Evolutionary conservation across 139 green algal species (phyloP).

Genomic region (Coccomyxa sp.): DNA sequence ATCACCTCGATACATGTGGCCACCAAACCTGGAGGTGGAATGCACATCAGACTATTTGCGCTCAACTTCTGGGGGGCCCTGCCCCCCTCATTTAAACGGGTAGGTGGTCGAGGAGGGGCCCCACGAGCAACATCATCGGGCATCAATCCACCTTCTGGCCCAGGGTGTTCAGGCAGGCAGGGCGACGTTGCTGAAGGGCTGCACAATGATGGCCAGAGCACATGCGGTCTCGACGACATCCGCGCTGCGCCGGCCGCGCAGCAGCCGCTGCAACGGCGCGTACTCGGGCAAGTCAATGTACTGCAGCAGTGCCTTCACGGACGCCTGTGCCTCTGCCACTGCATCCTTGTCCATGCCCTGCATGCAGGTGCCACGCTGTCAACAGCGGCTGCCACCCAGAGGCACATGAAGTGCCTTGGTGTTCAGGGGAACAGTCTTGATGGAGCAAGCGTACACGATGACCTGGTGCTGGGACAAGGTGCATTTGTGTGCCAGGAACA

Average conservation of each 20-base stretch:
- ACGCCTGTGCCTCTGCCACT: neutral
- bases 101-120: no score
- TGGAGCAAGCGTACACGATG: neutral
- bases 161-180: no score
- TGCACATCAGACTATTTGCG: no score
- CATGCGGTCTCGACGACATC: neutral
- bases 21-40: no score
- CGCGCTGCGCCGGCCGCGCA: neutral
- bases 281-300: neutral
- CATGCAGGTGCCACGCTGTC: neutral
- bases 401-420: neutral
- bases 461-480: no score
- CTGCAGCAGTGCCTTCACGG: neutral
- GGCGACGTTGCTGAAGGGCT: neutral
- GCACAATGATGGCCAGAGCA: neutral
- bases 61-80: neutral
- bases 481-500: no score
- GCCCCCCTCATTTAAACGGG: neutral
- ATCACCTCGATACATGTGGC: neutral
- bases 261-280: neutral
- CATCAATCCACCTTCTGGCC: neutral
- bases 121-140: neutral
- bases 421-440: neutral
- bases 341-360: neutral
- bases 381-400: neutral